Evolutionary conservation across 139 green algal species (phyloP).

Genomic region (Chlorella sp.): DNA sequence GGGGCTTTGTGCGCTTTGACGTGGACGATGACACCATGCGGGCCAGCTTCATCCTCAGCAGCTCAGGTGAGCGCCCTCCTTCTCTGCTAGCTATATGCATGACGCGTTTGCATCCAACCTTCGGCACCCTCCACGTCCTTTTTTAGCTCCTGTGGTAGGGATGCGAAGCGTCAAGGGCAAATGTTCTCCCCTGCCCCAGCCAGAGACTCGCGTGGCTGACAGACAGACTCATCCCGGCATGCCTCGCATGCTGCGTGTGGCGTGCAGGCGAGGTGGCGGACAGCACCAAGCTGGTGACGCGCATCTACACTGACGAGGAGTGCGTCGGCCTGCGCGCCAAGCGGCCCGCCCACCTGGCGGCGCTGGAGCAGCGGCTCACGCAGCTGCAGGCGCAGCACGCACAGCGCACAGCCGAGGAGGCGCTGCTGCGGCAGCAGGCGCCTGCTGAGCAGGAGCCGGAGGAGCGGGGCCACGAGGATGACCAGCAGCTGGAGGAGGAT

Average conservation of each 20-base stretch:
- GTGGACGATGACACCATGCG: conserved; percentile 14
- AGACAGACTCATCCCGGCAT: no score
- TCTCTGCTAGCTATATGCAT: background rate
- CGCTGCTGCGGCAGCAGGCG: background rate
- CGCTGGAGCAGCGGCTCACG: background rate
- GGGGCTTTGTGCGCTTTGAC: conserved; percentile 29
- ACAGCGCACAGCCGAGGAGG: background rate
- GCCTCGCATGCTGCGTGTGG: no score
- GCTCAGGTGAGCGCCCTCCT: background rate
- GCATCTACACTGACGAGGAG: background rate
- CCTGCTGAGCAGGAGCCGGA: background rate
- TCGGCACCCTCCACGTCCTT: no score
- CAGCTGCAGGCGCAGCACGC: background rate
- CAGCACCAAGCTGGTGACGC: background rate
- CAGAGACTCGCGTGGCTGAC: no score
- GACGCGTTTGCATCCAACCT: no score
- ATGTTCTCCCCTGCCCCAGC: no score
- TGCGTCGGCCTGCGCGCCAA: background rate
- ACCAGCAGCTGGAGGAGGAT: background rate
- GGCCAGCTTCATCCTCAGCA: conserved; percentile 10
- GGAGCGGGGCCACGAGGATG: background rate
- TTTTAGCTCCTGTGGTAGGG: no score
- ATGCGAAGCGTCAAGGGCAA: no score
- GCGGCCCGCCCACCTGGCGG: no score
- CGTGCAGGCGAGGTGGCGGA: background rate